A percentile compares a stretch with the other conserved stretches of the same genome.
Conservation (phyloP, 805 yeast species). For the Candida khao-thaluensis region DNA sequence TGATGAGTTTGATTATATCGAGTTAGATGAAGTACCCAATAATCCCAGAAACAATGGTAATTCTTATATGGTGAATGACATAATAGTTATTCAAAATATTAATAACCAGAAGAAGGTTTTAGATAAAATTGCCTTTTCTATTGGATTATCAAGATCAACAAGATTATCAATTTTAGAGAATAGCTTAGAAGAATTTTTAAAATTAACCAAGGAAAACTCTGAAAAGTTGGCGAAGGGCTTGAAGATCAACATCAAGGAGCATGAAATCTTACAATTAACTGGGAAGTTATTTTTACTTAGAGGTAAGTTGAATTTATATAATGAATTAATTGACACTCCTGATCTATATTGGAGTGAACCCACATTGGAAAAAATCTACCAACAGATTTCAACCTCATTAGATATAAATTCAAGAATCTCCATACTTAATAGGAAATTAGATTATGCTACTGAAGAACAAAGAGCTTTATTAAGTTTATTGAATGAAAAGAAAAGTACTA, state of each 20-base stretch:
- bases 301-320: constrained; percentile 80
- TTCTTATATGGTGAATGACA: constrained; percentile 61
- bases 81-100: constrained; percentile 60
- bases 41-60: constrained; percentile 25
- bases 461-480: constrained; percentile 71
- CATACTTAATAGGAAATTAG: constrained; percentile 80
- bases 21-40: constrained; percentile 29
- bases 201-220: constrained; percentile 60
- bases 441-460: constrained; percentile 87
- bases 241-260: constrained; percentile 42
- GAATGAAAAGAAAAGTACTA: constrained; percentile 70
- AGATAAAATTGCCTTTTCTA: constrained; percentile 86
- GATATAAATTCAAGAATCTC: constrained; percentile 77
- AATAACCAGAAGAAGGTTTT: constrained; percentile 45
- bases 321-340: constrained; percentile 88
- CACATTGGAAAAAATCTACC: constrained; percentile 71
- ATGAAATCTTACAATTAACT: constrained; percentile 64
- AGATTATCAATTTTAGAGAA: constrained; percentile 77
- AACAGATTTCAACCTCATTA: constrained; percentile 63
- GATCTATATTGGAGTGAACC: constrained; percentile 95
- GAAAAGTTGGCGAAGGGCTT: constrained; percentile 65
- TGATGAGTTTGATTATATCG: constrained; percentile 84
- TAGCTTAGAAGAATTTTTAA: constrained; percentile 67
- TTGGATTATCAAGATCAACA: constrained; percentile 85
- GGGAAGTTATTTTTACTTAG: constrained; percentile 75